Conservation (phyloP, 495 filamentous ascomycete genomes). For the Penicillium egyptiacum region DNA sequence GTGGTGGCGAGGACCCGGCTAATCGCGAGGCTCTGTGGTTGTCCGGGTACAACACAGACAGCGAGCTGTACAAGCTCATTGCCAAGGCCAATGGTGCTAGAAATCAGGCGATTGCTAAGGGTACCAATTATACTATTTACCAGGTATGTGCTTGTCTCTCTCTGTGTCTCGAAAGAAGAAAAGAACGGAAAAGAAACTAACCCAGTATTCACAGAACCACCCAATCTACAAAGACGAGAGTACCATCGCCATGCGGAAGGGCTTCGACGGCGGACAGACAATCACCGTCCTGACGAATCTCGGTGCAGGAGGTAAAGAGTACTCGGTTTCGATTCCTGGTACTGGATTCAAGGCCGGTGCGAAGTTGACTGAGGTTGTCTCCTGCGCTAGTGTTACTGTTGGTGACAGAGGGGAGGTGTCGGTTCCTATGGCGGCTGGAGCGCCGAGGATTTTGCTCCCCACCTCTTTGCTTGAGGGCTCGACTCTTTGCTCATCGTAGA, state of each 20-base stretch:
- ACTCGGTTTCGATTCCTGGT: constrained; percentile 46
- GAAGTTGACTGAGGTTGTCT: constrained; percentile 46
- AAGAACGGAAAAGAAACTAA: not conserved
- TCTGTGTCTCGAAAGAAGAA: not conserved
- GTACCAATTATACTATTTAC: constrained; percentile 51
- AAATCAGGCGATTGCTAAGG: constrained; percentile 50
- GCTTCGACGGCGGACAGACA: constrained; percentile 51
- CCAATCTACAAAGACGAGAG: constrained; percentile 56
- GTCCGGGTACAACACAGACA: constrained; percentile 58
- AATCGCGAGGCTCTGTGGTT: constrained; percentile 80
- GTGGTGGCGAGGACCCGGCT: constrained; percentile 59
- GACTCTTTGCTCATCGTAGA: not conserved
- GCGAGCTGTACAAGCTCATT: constrained; percentile 65
- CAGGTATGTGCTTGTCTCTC: constrained; percentile 21
- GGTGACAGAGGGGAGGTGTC: constrained; percentile 33
- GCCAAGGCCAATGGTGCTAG: constrained; percentile 59
- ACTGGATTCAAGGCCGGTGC: constrained; percentile 39
- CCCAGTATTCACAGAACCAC: constrained; percentile 35
- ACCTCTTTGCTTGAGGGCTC: constrained; percentile 12
- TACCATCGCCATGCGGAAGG: constrained; percentile 67
- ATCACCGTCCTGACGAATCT: constrained; percentile 62
- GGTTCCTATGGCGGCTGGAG: constrained; percentile 36
- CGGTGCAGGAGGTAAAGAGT: constrained; percentile 46
- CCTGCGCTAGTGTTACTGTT: constrained; percentile 43
- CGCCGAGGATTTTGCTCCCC: constrained; percentile 34